These are phyloP conservation scores for Exophiala sp. DNA, from an alignment of 2,329 filamentous ascomycete genomes.

Conservation along the genomic window DNA sequence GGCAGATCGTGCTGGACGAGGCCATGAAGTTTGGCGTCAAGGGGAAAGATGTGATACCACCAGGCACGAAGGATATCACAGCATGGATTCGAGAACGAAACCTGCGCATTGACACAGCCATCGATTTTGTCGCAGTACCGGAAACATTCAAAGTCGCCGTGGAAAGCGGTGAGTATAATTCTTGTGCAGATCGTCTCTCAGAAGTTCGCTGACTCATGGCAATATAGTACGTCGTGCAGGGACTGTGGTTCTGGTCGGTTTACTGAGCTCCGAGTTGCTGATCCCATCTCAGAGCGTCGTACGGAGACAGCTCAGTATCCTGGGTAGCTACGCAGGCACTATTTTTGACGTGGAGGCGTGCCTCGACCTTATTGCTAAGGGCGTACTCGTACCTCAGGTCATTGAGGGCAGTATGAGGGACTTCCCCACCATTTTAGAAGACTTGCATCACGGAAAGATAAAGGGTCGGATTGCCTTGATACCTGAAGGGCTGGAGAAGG, in stretches of 20 bases:
- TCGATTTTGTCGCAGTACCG: conserved; percentile 16
- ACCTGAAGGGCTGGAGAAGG: conserved; percentile 5
- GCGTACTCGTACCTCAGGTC: conserved; percentile 16
- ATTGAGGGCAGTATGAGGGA: conserved; percentile 11
- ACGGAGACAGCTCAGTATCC: conserved; percentile 11
- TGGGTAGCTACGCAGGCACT: conserved; percentile 20
- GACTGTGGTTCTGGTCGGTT: conserved; percentile 15
- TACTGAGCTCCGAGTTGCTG: conserved; percentile 3
- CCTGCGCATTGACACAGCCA: conserved; percentile 11
- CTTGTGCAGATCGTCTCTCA: not conserved
- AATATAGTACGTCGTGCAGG: conserved; percentile 14
- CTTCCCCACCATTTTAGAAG: conserved; percentile 11
- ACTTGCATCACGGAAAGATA: conserved; percentile 17
- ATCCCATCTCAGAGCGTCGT: conserved; percentile 2
- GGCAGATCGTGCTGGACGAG: conserved; percentile 17
- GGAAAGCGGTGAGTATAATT: conserved; percentile 8
- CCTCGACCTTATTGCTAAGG: conserved; percentile 12
- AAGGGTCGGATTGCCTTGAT: conserved; percentile 19
- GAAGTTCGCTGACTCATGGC: not conserved
- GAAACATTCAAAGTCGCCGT: conserved; percentile 15
- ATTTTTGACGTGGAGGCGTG: conserved; percentile 7
- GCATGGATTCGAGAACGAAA: conserved; percentile 3
- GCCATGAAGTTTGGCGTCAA: conserved; percentile 16
- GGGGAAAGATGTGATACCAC: conserved; percentile 10
- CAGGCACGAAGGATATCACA: not conserved